Percentiles rank a stretch among this genome's conserved stretches.
phyloP scores from a whole-genome alignment of 1,284 basidiomycete species.

The Fomitopsis schrenkii region DNA sequence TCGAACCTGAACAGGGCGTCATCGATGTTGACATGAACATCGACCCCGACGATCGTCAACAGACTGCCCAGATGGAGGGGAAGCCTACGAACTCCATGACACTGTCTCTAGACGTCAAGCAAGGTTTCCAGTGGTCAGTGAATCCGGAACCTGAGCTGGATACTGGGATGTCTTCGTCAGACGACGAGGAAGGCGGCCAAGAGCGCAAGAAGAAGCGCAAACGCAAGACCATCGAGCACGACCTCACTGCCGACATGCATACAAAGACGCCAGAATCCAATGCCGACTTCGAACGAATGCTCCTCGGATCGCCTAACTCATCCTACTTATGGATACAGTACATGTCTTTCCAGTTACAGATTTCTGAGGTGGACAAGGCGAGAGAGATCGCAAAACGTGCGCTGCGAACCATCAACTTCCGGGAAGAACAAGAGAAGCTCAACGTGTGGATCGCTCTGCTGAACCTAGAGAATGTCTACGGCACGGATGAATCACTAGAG shows the following conservation, averaged over 20 bases:
- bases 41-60: constrained; percentile 13
- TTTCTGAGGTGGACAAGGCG: constrained; percentile 95
- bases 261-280: constrained; percentile 85
- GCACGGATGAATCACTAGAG: constrained; percentile 79
- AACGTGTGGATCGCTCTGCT: constrained; percentile 98
- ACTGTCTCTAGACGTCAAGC: constrained; percentile 42
- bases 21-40: constrained; percentile 34
- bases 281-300: constrained; percentile 90
- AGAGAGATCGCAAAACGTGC: constrained; percentile 85
- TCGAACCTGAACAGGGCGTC: constrained; percentile 4
- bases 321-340: constrained; percentile 99
- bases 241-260: constrained; percentile 84
- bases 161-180: constrained; percentile 34
- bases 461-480: constrained; percentile 94
- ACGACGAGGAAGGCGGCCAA: constrained; percentile 43
- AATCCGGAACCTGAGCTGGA: constrained; percentile 29
- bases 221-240: constrained; percentile 71
- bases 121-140: constrained; percentile 71
- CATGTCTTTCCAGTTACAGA: constrained; percentile 97
- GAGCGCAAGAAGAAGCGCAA: constrained; percentile 57
- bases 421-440: constrained; percentile 95
- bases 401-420: constrained; percentile 85
- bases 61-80: background rate
- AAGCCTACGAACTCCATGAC: constrained; percentile 8
- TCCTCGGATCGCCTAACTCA: constrained; percentile 95